phyloP scores from a whole-genome alignment of 139 green algal genomes.

The Gonium pectorale region DNA sequence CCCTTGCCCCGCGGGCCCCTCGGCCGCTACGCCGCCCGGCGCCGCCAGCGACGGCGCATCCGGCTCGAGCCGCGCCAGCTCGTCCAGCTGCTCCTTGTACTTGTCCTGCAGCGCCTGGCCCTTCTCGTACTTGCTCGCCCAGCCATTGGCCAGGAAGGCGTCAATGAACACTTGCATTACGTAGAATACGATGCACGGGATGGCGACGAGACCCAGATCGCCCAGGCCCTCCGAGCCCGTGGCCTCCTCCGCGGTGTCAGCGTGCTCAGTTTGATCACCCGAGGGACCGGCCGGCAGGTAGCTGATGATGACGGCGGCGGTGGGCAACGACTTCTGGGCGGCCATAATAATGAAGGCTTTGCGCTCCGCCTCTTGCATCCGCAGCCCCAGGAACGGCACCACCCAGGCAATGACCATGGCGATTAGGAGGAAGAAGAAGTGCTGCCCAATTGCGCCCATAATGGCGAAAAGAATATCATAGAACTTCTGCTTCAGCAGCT shows the following conservation, averaged over 20 bases:
- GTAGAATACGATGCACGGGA: constrained; percentile 87
- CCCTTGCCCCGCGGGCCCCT: background rate
- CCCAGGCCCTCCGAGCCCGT: constrained; percentile 51
- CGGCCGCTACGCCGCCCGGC: background rate
- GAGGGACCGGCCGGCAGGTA: constrained; percentile 48
- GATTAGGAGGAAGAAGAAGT: constrained; percentile 72
- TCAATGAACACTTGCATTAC: constrained; percentile 83
- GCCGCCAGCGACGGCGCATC: constrained; percentile 6
- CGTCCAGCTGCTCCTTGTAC: constrained; percentile 55
- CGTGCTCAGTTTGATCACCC: background rate
- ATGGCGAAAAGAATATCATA: constrained; percentile 68
- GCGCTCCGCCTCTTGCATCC: constrained; percentile 58
- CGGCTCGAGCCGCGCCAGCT: constrained; percentile 46
- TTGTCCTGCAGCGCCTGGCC: constrained; percentile 49
- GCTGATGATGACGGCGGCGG: constrained; percentile 68
- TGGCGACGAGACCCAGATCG: constrained; percentile 75
- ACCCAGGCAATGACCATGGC: constrained; percentile 63
- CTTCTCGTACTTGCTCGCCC: constrained; percentile 69
- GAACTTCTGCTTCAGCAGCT: constrained; percentile 68
- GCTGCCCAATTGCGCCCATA: constrained; percentile 52
- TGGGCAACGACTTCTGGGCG: constrained; percentile 78
- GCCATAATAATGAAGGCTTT: constrained; percentile 71
- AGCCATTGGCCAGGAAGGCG: constrained; percentile 66
- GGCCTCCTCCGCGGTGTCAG: background rate
- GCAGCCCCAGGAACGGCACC: constrained; percentile 43